Evolutionary conservation across 768 basidiomycete genomes (phyloP).

Genomic region (Coprinopsis cinerea): DNA sequence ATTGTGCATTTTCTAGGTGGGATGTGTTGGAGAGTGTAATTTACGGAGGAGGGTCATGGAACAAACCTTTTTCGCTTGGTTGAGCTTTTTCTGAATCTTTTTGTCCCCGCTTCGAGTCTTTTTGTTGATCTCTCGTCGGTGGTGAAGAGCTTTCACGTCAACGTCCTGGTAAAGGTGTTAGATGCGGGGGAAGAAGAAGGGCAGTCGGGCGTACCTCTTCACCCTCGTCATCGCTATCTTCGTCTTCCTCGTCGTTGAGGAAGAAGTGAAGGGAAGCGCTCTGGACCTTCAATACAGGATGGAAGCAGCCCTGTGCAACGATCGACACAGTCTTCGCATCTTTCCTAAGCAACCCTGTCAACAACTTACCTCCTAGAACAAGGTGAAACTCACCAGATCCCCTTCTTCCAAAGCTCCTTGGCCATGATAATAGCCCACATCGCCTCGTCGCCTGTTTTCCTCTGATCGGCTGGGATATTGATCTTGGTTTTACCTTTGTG

Average conservation of each 20-base stretch:
- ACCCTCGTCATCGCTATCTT: constrained; percentile 68
- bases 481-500: constrained; percentile 70
- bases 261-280: constrained; percentile 95
- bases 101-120: constrained; percentile 82
- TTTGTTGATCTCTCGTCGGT: constrained; percentile 89
- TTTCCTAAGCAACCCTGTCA: constrained; percentile 42
- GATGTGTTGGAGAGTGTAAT: background rate
- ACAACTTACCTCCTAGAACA: background rate
- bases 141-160: constrained; percentile 70
- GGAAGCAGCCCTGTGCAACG: constrained; percentile 85
- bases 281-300: constrained; percentile 91
- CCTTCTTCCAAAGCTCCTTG: constrained; percentile 91
- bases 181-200: background rate
- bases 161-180: constrained; percentile 38
- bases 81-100: constrained; percentile 69
- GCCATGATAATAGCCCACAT: constrained; percentile 97
- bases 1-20: constrained; percentile 29
- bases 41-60: background rate
- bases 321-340: constrained; percentile 93
- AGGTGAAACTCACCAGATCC: constrained; percentile 59
- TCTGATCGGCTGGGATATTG: constrained; percentile 13
- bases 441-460: constrained; percentile 63
- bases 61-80: constrained; percentile 66
- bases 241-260: constrained; percentile 79
- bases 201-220: constrained; percentile 38